Percentiles rank a stretch among this genome's conserved stretches.
Evolutionary conservation across 2,329 filamentous ascomycete genomes (phyloP).

Genomic region (Alternaria ventricosa): DNA sequence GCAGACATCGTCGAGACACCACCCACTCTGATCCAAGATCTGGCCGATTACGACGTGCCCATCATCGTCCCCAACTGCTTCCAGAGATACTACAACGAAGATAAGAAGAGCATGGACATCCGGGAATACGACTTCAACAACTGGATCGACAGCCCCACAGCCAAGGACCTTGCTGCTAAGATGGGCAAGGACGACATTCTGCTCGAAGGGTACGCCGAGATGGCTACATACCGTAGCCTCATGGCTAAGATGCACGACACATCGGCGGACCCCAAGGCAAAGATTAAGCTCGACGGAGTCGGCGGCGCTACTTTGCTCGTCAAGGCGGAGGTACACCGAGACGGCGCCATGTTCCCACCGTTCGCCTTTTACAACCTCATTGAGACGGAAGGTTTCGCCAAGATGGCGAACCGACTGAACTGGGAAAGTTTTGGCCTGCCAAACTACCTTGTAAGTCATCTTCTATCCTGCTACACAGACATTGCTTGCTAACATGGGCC

Average conservation of each 20-base stretch:
- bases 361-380: constrained; percentile 97
- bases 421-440: constrained; percentile 88
- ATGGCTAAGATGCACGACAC: constrained; percentile 82
- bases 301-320: constrained; percentile 92
- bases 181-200: constrained; percentile 94
- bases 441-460: constrained; percentile 83
- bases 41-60: constrained; percentile 85
- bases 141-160: constrained; percentile 88
- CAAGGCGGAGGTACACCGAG: constrained; percentile 94
- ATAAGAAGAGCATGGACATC: constrained; percentile 74
- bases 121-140: constrained; percentile 97
- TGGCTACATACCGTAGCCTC: constrained; percentile 87
- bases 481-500: not conserved
- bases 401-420: constrained; percentile 89
- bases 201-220: constrained; percentile 89
- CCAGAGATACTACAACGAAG: constrained; percentile 75
- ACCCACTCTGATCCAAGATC: constrained; percentile 83
- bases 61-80: constrained; percentile 96
- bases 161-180: constrained; percentile 73
- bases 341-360: constrained; percentile 97
- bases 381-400: constrained; percentile 97
- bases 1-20: constrained; percentile 91
- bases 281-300: constrained; percentile 86
- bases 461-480: too few relatives aligned
- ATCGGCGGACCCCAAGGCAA: constrained; percentile 59